Evolutionary conservation across 2,329 filamentous ascomycete genomes (phyloP).

Genomic region (Arthrobotrys sphaeroides): DNA sequence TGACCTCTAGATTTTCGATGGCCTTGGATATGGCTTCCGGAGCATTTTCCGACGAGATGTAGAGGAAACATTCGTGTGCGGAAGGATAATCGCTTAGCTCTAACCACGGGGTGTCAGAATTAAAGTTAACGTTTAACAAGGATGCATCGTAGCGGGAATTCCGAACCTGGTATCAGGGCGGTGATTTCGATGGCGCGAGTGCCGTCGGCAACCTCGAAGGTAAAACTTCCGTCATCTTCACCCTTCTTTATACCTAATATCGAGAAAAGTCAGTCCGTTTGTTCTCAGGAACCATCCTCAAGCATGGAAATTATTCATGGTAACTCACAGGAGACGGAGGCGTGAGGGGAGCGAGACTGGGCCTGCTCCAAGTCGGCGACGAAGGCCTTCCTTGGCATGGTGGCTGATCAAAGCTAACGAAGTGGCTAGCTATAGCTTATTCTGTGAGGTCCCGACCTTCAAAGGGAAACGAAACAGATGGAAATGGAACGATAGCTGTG

Average conservation of each 20-base stretch:
- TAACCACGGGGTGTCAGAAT: neutral
- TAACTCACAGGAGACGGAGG: conserved; percentile 37
- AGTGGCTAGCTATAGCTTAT: neutral
- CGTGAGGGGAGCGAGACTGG: conserved; percentile 45
- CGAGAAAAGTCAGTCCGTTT: neutral
- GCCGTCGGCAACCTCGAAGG: conserved; percentile 67
- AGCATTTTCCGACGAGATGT: conserved; percentile 65
- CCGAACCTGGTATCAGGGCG: conserved; percentile 61
- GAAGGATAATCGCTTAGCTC: conserved; percentile 71
- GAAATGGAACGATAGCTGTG: too few species aligned
- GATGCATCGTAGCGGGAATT: neutral
- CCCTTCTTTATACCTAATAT: conserved; percentile 66
- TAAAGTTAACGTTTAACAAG: neutral
- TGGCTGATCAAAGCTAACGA: neutral
- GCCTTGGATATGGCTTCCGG: conserved; percentile 61
- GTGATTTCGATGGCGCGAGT: conserved; percentile 60
- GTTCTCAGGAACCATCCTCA: neutral
- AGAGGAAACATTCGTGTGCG: conserved; percentile 69
- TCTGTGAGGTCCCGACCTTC: neutral
- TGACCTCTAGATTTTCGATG: conserved; percentile 56
- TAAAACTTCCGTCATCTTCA: conserved; percentile 77
- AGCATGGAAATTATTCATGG: neutral
- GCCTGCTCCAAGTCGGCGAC: conserved; percentile 55
- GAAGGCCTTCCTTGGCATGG: conserved; percentile 56
- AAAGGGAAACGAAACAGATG: neutral